phyloP scores from a whole-genome alignment of 2,329 filamentous ascomycete genomes.

The Ophiocordyceps sinensis region DNA sequence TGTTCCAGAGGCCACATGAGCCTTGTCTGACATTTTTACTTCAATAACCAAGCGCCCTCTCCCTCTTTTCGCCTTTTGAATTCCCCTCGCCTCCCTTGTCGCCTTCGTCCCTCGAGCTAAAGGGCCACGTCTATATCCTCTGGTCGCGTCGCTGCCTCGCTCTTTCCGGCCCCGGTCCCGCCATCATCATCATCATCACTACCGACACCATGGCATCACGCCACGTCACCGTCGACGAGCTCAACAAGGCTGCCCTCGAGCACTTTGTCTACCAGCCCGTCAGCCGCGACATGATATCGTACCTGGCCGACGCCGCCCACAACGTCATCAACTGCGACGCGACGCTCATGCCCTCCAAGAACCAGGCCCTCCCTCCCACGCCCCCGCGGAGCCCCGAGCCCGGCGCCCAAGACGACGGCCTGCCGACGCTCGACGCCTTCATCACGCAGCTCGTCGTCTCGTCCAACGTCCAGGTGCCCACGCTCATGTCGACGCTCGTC shows the following conservation, averaged over 20 bases:
- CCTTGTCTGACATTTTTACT: constrained; percentile 8
- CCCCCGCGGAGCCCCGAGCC: constrained; percentile 36
- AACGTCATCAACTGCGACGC: constrained; percentile 71
- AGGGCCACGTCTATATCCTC: not conserved
- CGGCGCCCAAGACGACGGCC: constrained; percentile 32
- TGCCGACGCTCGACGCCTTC: constrained; percentile 80
- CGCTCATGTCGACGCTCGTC: constrained; percentile 90
- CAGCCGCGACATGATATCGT: constrained; percentile 60
- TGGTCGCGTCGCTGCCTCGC: not conserved
- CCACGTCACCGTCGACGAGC: constrained; percentile 34
- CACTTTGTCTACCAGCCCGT: constrained; percentile 70
- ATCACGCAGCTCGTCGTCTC: constrained; percentile 82
- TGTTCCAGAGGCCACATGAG: constrained; percentile 14
- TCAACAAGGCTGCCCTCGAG: constrained; percentile 63
- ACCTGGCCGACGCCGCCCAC: constrained; percentile 59
- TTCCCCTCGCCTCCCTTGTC: constrained; percentile 1
- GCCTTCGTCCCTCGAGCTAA: not conserved
- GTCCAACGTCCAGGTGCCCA: constrained; percentile 94
- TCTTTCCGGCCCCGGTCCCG: not conserved
- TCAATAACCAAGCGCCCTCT: constrained; percentile 4
- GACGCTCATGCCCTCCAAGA: constrained; percentile 39
- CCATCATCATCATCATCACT: not conserved
- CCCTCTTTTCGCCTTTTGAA: constrained; percentile 1
- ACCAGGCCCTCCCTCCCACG: constrained; percentile 27
- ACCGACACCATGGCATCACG: constrained; percentile 27